Evolutionary conservation across 1,284 basidiomycete species (phyloP), one percentile per base, ranked within the genome.

Genomic region (Ganoderma lingzhi): DNA sequence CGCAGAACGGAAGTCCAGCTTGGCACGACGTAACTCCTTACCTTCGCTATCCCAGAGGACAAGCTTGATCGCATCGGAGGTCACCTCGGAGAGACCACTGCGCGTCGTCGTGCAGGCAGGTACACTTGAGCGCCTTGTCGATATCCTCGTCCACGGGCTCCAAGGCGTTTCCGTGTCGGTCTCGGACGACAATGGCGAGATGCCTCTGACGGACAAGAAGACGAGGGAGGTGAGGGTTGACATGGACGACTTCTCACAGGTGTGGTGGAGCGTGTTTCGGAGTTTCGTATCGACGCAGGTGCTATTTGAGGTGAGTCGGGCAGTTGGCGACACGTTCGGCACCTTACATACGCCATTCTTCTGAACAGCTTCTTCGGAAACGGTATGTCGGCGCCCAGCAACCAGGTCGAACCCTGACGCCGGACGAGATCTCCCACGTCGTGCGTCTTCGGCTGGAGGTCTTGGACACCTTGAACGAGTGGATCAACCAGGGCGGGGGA

Each of bases 171-270:
- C 90, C 0, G 91, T 93, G 0, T 90, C 91, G 0, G 90, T 93
- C 2, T 88, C 93, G 1, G 93, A 95, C 72, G 93, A 95, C 77
- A 94, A 93, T 73, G 93, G 93, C 0, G 92, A 94, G 77, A 92
- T 92, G 81, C 88, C 92, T 0, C 78, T 95, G 56, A 82, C 87
- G 42, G 90, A 93, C 70, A 87, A 88, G 9, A 90, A 88, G 80
- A 90, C 90, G 0, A 82, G 92, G 51, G 89, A 92, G 60, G 82
- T 95, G 42, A 81, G 87, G 30, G 85, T 95, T 12, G 93, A 95
- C 79, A 86, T 89, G 62, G 82, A 78, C 3, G 93, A 94, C 75
- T 95, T 93, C 80, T 84, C 88, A 0, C 83, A 83, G 48, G 85
- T 93, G 4, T 95, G 93, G 91, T 95, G 93, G 92, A 89, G 86